These are phyloP conservation scores for Desmodesmus armatus DNA, from an alignment of 139 green algal genomes.

Conservation along the genomic window DNA sequence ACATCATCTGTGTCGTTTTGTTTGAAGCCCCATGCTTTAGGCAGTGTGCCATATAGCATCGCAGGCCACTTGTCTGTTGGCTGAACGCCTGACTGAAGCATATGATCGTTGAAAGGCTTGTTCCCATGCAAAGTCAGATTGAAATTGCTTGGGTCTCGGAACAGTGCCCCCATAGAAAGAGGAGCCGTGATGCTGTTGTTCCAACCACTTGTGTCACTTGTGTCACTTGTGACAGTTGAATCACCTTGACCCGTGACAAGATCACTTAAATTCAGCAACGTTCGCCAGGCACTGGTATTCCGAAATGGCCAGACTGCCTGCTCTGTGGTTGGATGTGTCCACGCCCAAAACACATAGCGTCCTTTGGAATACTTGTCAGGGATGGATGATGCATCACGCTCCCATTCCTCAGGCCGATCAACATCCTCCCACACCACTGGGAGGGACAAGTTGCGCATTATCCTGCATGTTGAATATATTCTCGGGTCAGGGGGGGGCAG, in stretches of 20 bases:
- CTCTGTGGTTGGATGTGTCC: not conserved
- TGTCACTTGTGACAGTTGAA: no score
- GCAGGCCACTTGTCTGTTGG: constrained; percentile 14
- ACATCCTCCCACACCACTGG: constrained; percentile 5
- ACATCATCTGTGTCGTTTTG: not conserved
- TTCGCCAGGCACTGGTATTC: not conserved
- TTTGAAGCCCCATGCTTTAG: not conserved
- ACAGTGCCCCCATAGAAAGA: not conserved
- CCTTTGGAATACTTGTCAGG: not conserved
- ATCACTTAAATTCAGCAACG: not conserved
- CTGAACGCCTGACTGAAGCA: not conserved
- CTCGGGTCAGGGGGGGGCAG: not conserved
- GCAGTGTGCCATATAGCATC: constrained; percentile 27
- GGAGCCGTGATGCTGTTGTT: not conserved
- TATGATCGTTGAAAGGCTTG: not conserved
- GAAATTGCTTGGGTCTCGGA: not conserved
- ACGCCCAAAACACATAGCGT: not conserved
- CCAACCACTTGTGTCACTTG: no score
- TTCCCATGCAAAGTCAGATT: not conserved
- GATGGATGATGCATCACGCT: constrained; percentile 12
- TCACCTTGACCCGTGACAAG: no score
- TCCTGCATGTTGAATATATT: not conserved
- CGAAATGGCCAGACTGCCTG: not conserved
- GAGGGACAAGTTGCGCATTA: constrained; percentile 11
- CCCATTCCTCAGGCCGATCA: constrained; percentile 9